Evolutionary conservation across 257 asterid genomes (phyloP), one percentile per base, ranked within the genome.

Genomic region (Nicotiana obtusifolia): DNA sequence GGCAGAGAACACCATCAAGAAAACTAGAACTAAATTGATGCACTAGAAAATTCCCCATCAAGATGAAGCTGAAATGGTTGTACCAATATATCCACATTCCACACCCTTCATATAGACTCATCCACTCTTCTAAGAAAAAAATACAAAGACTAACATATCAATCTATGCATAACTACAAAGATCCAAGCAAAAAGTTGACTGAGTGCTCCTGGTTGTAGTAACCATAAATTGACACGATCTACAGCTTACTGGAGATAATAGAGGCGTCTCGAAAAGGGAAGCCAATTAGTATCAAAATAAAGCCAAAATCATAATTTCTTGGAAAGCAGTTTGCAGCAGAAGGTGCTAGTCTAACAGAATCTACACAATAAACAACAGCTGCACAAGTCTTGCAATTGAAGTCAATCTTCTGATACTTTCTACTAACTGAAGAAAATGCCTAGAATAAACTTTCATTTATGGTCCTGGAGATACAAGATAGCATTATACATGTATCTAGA

Each of bases 321-420:
- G 62, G 59, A 73, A 26, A 33, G 76, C 16, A 4, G 7, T 66
- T 66, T 66, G 24, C 47, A 66, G 75, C 3, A 66, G 49, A 33
- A 75, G 2, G 44, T 22, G 16, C 33, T 15, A 75, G 62, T 24
- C 9, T n/a, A 66, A 66, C 52, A 66, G 76, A 33, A 67, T 33
- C 76, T 10, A 67, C 53, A 17, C 28, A 2, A 44, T 49, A 15
- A 14, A 75, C 78, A 49, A 49, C 62, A 24, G 16, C 37, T 73
- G 62, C 79, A 75, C 79, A 75, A 49, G 62, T 24, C 9, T 75
- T 24, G 79, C 61, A 75, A 75, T 75, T 75, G 79, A 11, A 49
- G 62, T 75, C 62, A 75, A 49, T 49, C 20, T 16, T 49, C 14
- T 75, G 62, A 26, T 75, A 73, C 79, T 49, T 73, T 73, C 79